phyloP scores from a whole-genome alignment of 805 yeast species.

The Cyberlindnera japonica region DNA sequence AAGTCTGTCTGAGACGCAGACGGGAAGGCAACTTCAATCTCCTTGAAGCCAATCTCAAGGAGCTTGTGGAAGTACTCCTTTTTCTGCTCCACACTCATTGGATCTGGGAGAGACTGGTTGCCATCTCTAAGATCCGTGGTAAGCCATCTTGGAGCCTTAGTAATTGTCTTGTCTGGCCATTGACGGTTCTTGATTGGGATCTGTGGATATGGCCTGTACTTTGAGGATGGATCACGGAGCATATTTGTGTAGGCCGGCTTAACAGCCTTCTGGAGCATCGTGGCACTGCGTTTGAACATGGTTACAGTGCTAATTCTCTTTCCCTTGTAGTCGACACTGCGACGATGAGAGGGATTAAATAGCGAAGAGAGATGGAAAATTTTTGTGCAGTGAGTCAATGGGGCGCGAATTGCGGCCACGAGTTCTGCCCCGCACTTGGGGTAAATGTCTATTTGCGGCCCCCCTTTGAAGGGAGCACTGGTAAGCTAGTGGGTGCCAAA shows the following conservation, averaged over 20 bases:
- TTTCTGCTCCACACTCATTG: slow-evolving; percentile 73
- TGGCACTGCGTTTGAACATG: slow-evolving; percentile 25
- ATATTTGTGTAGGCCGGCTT: slow-evolving; percentile 40
- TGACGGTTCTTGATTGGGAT: slow-evolving; percentile 57
- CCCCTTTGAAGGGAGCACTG: too few species aligned
- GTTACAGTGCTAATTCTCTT: too few species aligned
- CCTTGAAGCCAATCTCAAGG: slow-evolving; percentile 71
- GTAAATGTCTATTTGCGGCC: too few species aligned
- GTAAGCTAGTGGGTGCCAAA: too few species aligned
- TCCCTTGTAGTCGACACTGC: too few species aligned
- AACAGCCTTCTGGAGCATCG: slow-evolving; percentile 26
- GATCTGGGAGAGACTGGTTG: slow-evolving; percentile 78
- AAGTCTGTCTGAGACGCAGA: slow-evolving; percentile 81
- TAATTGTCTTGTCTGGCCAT: slow-evolving; percentile 67
- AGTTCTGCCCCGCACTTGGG: too few species aligned
- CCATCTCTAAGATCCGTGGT: slow-evolving; percentile 81
- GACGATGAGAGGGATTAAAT: too few species aligned
- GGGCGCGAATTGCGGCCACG: too few species aligned
- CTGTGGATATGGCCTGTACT: slow-evolving; percentile 55
- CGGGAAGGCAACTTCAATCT: slow-evolving; percentile 78
- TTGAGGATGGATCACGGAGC: slow-evolving; percentile 66
- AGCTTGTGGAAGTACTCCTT: slow-evolving; percentile 71
- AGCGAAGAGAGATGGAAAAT: too few species aligned
- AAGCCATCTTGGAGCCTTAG: slow-evolving; percentile 76
- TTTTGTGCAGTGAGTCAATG: too few species aligned